These are phyloP conservation scores for Triadica sebifera DNA, from an alignment of 345 rosid genomes.

Conservation along the genomic window DNA sequence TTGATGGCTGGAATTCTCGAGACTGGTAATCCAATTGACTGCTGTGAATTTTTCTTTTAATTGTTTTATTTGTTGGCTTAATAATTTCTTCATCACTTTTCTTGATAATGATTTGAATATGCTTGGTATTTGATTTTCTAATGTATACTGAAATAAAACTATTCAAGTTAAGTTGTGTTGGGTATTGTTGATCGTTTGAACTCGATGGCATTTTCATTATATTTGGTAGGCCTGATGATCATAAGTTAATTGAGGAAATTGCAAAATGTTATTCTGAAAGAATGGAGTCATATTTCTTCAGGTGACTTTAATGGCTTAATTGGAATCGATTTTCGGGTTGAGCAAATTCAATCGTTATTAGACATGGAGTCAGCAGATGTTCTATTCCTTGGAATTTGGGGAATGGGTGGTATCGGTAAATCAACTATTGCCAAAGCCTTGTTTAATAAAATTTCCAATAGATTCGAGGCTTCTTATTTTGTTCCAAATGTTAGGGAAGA, in stretches of 20 bases:
- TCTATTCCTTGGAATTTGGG: constrained; percentile 13
- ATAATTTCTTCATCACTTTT: too few relatives aligned
- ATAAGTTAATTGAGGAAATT: not conserved
- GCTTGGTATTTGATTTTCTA: not conserved
- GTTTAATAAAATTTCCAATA: not conserved
- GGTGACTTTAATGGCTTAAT: constrained; percentile 1
- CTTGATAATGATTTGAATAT: too few relatives aligned
- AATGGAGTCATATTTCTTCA: not conserved
- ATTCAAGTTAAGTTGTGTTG: not conserved
- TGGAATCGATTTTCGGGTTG: constrained; percentile 13
- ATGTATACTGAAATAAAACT: too few relatives aligned
- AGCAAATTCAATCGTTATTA: not conserved
- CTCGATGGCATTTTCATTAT: not conserved
- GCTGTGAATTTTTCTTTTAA: too few relatives aligned
- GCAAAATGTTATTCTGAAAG: not conserved
- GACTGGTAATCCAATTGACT: constrained; percentile 1
- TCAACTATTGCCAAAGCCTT: constrained; percentile 7
- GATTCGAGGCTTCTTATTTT: constrained; percentile 10
- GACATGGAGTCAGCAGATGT: not conserved
- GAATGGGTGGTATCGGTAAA: constrained; percentile 24
- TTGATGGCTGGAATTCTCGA: constrained; percentile 11
- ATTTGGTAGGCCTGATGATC: constrained; percentile 1
- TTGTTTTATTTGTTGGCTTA: not conserved
- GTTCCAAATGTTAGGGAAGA: constrained; percentile 13
- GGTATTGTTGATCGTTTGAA: not conserved